These are phyloP conservation scores for Xeromyces bisporus DNA, from an alignment of 495 filamentous ascomycete genomes.

Conservation along the genomic window DNA sequence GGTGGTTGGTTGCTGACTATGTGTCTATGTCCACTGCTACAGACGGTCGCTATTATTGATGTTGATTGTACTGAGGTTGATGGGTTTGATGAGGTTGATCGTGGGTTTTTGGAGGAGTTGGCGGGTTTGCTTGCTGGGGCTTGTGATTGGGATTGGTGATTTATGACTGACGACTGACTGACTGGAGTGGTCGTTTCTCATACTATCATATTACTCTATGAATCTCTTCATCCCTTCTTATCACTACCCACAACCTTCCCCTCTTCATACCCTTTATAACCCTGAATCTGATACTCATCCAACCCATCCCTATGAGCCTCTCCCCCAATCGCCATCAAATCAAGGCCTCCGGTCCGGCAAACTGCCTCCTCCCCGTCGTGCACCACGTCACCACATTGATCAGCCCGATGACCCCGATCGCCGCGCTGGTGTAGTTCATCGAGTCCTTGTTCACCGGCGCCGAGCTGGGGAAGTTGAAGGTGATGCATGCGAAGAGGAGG, in stretches of 20 bases:
- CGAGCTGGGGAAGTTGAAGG: constrained; percentile 39
- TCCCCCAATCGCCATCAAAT: no score
- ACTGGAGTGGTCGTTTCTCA: no score
- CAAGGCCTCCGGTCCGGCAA: constrained; percentile 41
- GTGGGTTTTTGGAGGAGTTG: constrained; percentile 48
- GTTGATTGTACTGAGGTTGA: constrained; percentile 55
- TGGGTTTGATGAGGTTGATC: constrained; percentile 68
- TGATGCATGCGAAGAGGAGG: constrained; percentile 35
- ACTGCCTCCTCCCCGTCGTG: constrained; percentile 31
- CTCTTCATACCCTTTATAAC: no score
- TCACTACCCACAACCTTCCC: no score
- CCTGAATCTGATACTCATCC: no score
- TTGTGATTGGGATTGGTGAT: constrained; percentile 56
- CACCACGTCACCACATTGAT: constrained; percentile 37
- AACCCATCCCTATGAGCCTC: no score
- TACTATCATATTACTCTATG: no score
- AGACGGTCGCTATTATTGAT: constrained; percentile 81
- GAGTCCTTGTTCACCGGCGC: constrained; percentile 31
- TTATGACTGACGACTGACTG: no score
- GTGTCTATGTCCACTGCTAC: no score
- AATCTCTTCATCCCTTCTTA: no score
- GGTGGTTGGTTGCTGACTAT: not conserved
- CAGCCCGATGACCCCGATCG: constrained; percentile 35
- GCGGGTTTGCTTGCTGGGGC: constrained; percentile 44
- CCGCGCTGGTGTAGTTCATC: constrained; percentile 45